Conservation (phyloP, 2,329 filamentous ascomycete species). For the Celoporthe dispersa region DNA sequence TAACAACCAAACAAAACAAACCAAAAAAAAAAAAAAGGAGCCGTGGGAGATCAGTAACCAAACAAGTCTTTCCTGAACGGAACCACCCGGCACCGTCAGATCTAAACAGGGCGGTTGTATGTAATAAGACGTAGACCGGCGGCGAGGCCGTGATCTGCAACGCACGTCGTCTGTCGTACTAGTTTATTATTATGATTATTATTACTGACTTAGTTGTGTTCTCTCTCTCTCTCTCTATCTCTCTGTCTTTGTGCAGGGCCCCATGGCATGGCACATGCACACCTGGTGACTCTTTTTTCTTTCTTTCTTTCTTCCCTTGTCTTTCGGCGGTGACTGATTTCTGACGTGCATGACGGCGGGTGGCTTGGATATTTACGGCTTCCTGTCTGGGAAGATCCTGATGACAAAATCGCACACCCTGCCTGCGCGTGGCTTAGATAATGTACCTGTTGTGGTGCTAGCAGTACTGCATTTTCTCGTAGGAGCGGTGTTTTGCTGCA, state of each 20-base stretch:
- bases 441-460: not conserved
- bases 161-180: not conserved
- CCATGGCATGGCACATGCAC: not conserved
- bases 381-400: constrained; percentile 16
- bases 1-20: no score
- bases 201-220: not conserved
- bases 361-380: constrained; percentile 7
- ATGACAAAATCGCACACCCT: constrained; percentile 19
- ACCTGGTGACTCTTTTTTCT: constrained; percentile 4
- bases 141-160: constrained; percentile 21
- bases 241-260: not conserved
- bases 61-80: not conserved
- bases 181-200: not conserved
- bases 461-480: not conserved
- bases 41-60: not conserved
- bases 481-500: not conserved
- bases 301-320: not conserved
- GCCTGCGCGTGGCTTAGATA: constrained; percentile 25
- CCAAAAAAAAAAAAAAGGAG: not conserved
- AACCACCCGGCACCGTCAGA: constrained; percentile 8
- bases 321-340: constrained; percentile 17
- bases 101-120: not conserved
- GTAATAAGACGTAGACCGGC: constrained; percentile 5
- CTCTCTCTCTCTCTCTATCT: no score
- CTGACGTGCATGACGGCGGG: constrained; percentile 21